Percentiles rank a stretch among this genome's conserved stretches.
Evolutionary conservation across 1,284 basidiomycete species (phyloP).

Genomic region (Cutaneotrichosporon cavernicola): DNA sequence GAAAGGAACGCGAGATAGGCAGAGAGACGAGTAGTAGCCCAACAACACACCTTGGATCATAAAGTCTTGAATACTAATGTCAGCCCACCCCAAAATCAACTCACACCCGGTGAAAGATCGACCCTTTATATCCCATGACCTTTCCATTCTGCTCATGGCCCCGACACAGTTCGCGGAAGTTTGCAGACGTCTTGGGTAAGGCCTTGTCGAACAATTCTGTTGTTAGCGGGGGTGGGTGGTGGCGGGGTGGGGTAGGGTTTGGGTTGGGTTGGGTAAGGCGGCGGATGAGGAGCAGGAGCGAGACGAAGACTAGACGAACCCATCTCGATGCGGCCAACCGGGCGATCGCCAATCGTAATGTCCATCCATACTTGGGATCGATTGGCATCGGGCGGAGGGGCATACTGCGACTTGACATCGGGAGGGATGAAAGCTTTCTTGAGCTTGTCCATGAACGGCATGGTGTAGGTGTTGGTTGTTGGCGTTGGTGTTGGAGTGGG

Average conservation of each 20-base stretch:
- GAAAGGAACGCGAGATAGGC: too few species aligned
- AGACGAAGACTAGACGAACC: too few species aligned
- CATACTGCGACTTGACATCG: constrained; percentile 8
- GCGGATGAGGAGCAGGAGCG: too few species aligned
- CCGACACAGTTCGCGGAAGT: constrained; percentile 21
- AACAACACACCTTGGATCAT: constrained; percentile 63
- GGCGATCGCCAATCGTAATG: constrained; percentile 11
- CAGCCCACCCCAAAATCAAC: background rate
- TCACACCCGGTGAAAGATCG: constrained; percentile 26
- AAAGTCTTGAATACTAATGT: constrained; percentile 57
- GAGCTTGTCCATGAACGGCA: constrained; percentile 22
- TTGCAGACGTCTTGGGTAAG: constrained; percentile 19
- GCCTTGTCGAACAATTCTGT: constrained; percentile 24
- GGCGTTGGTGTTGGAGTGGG: background rate
- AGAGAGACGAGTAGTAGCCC: too few species aligned
- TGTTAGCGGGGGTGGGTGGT: constrained; percentile 1
- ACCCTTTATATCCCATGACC: constrained; percentile 4
- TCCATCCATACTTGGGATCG: constrained; percentile 20
- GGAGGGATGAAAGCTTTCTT: constrained; percentile 25
- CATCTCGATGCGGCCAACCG: constrained; percentile 15
- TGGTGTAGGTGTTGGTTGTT: background rate
- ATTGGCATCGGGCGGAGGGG: constrained; percentile 18
- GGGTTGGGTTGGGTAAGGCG: too few species aligned
- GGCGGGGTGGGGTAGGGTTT: too few species aligned
- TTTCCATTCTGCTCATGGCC: constrained; percentile 5